Evolutionary conservation across 73 alveolate species (phyloP).

Genomic region (Stentor roeselii): DNA sequence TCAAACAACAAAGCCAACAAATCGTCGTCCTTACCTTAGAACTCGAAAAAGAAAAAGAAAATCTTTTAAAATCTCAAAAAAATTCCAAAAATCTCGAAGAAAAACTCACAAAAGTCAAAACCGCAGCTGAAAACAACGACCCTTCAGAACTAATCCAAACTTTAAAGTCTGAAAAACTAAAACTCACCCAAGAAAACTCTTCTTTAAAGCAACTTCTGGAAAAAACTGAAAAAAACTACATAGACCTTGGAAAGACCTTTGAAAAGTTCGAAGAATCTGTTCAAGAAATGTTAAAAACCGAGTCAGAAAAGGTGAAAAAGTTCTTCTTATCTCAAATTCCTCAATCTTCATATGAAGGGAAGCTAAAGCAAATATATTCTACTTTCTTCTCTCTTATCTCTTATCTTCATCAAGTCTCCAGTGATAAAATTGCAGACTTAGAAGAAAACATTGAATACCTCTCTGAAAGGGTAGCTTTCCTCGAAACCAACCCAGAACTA

Average conservation of each 20-base stretch:
- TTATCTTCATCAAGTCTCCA: neutral
- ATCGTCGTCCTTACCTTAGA: neutral
- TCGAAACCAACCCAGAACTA: neutral
- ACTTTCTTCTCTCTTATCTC: neutral
- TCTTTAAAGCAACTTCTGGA: neutral
- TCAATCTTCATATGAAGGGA: neutral
- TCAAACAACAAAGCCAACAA: neutral
- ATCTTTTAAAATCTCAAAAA: neutral
- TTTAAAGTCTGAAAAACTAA: neutral
- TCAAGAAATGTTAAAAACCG: neutral
- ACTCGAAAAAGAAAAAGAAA: neutral
- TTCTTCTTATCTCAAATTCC: neutral
- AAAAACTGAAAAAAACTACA: neutral
- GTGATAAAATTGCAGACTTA: neutral
- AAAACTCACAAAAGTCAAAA: neutral
- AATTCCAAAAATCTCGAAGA: neutral
- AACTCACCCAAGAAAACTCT: neutral
- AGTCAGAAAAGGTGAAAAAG: neutral
- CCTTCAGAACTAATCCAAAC: too few species aligned
- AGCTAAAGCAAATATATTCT: neutral
- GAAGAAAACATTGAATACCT: neutral
- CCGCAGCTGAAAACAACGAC: too few species aligned
- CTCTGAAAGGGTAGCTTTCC: neutral
- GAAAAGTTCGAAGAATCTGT: neutral
- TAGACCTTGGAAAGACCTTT: neutral